These are phyloP conservation scores for Cladorrhinum sp. DNA, from an alignment of 2,329 filamentous ascomycete genomes.

Conservation along the genomic window DNA sequence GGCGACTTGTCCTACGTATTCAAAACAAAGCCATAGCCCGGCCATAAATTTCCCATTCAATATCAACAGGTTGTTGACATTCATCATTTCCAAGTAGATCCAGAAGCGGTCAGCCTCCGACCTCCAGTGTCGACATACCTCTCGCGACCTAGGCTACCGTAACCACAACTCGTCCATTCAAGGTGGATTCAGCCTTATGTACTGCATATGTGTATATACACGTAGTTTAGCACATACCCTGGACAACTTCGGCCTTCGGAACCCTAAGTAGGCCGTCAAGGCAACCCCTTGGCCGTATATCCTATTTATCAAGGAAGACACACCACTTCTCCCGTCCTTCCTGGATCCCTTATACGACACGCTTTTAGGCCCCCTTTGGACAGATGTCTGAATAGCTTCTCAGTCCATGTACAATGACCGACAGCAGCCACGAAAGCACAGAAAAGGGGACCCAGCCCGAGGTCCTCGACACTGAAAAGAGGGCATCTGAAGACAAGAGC, in stretches of 20 bases:
- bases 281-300: neutral
- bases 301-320: neutral
- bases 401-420: conserved; percentile 1
- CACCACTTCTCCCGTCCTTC: neutral
- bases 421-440: neutral
- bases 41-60: neutral
- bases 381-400: neutral
- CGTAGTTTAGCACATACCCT: neutral
- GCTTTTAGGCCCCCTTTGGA: neutral
- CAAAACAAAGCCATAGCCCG: neutral
- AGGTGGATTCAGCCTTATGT: neutral
- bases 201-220: neutral
- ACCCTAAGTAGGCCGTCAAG: neutral
- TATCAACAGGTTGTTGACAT: neutral
- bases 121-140: neutral
- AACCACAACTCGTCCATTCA: neutral
- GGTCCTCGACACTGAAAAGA: conserved; percentile 6
- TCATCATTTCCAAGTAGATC: neutral
- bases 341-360: neutral
- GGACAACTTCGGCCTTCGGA: neutral
- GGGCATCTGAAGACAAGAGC: neutral
- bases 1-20: neutral
- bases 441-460: conserved; percentile 1
- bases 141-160: neutral
- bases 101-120: neutral